Conservation (phyloP, 257 asterid genomes). For the Solanum bukasovii region DNA sequence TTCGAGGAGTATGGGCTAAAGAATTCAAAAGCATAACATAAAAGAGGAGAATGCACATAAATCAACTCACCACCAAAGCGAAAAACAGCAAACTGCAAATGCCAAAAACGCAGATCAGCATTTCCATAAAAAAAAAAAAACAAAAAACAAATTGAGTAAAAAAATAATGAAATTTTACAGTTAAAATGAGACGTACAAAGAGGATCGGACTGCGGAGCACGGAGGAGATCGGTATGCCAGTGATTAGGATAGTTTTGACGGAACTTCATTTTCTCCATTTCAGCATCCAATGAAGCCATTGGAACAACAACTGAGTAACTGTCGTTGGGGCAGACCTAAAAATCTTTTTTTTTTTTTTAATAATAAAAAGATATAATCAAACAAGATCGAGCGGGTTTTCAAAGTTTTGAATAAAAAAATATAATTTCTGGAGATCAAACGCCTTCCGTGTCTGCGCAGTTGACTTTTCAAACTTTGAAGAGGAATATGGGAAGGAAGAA, state of each 20-base stretch:
- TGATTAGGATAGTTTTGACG: conserved; percentile 12
- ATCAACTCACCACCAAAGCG: conserved; percentile 22
- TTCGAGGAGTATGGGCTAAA: too few species aligned
- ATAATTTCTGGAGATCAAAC: background rate
- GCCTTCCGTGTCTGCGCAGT: background rate
- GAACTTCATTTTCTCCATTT: conserved; percentile 14
- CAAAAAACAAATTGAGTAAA: background rate
- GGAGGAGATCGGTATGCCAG: conserved; percentile 25
- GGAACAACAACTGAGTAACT: background rate
- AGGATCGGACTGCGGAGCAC: conserved; percentile 17
- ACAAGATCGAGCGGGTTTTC: background rate
- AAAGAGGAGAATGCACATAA: background rate
- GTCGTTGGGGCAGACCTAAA: background rate
- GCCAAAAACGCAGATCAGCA: background rate
- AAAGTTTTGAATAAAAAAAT: background rate
- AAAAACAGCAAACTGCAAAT: conserved; percentile 28
- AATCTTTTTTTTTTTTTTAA: background rate
- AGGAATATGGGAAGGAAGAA: background rate
- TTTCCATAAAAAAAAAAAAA: background rate
- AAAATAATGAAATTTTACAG: background rate
- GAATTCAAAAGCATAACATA: background rate
- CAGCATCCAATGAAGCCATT: conserved; percentile 8
- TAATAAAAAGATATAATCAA: background rate
- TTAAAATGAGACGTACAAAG: conserved; percentile 2
- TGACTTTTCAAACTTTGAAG: background rate